A percentile compares a stretch with the other conserved stretches of the same genome.
Evolutionary conservation across 2,329 filamentous ascomycete species (phyloP).

Genomic region (Gnomoniopsis smithogilvyi): DNA sequence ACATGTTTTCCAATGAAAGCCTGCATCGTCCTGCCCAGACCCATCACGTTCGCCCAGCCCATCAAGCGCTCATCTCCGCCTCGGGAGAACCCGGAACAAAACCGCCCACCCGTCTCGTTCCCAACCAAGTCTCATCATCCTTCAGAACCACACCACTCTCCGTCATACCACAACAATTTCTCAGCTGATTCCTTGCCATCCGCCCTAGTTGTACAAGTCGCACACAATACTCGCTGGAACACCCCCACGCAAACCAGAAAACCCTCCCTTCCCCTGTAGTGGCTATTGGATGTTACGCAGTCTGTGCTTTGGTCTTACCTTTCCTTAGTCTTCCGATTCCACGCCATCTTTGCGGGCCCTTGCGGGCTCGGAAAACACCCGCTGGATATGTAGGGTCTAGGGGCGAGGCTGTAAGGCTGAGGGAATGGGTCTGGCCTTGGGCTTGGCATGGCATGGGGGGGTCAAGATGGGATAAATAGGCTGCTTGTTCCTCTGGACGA

Average conservation of each 20-base stretch:
- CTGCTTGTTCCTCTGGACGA: conserved; percentile 7
- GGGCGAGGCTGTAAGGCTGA: conserved; percentile 24
- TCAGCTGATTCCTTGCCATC: conserved; percentile 5
- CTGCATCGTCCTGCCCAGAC: too few relatives aligned
- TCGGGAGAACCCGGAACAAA: conserved; percentile 5
- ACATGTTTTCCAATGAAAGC: too few relatives aligned
- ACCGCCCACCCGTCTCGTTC: background rate
- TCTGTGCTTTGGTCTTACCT: too few relatives aligned
- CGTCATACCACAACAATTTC: conserved; percentile 9
- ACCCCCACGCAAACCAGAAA: too few relatives aligned
- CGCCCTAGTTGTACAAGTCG: background rate
- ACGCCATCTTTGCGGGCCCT: too few relatives aligned
- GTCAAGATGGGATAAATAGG: conserved; percentile 5
- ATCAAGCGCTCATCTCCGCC: conserved; percentile 1
- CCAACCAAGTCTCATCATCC: background rate
- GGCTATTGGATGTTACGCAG: too few relatives aligned
- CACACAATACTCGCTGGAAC: background rate
- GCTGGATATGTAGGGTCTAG: background rate
- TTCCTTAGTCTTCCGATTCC: too few relatives aligned
- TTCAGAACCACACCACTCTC: conserved; percentile 2
- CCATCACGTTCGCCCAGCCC: background rate
- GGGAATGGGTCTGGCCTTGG: background rate
- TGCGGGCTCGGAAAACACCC: background rate
- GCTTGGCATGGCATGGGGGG: background rate
- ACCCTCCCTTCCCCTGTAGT: background rate